Base-by-base conservation (phyloP, 163 green algal genomes). In the Chloromonas sp. region DNA sequence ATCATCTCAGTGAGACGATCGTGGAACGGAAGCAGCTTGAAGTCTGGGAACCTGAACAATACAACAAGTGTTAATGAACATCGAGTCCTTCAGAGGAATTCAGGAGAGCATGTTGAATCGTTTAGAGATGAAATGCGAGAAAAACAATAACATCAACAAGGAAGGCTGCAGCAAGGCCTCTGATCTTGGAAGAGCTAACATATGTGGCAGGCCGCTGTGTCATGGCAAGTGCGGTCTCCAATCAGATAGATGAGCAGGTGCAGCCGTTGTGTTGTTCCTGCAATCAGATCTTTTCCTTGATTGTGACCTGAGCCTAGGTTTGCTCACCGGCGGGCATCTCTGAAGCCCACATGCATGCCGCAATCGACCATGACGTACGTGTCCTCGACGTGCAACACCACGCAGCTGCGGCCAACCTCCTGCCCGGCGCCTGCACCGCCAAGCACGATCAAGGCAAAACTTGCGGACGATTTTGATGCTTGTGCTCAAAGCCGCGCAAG, bases 361-460 rank as follows among this genome's bases (percentile, higher is more conserved):
- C 91, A 95, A 84, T 96, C 93, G 77, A 96, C 94, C 93, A 96
- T 96, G 79, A 96, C 71, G 15, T 85, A 94, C 2, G 86, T 82
- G 58, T 87, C 89, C 14, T 89, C 90, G n/a, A 94, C 81, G 5
- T 79, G 82, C 77, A 95, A 89, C 60, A 95, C 83, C 36, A 95
- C 88, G 86, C 93, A 96, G 78, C 87, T 93, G 1, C 90, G 90
- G 1, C 93, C 93, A 2, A 96, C 92, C 83, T 96, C 93, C 82
- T 95, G 93, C 60, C 93, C 93, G 3, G 93, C 91, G 2, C 92
- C 92, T 92, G 86, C 2, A 77, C 82, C 36, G 36, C 36, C 70
- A 15, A 81, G 14, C 2, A 61, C 36, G 60, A 85, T 61, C 70
- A 85, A 36, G 36, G 36, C 36, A 36, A 36, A 36, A 36, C 36